These are phyloP conservation scores for Coprinellus micaceus DNA, from an alignment of 768 basidiomycete species.

Conservation along the genomic window DNA sequence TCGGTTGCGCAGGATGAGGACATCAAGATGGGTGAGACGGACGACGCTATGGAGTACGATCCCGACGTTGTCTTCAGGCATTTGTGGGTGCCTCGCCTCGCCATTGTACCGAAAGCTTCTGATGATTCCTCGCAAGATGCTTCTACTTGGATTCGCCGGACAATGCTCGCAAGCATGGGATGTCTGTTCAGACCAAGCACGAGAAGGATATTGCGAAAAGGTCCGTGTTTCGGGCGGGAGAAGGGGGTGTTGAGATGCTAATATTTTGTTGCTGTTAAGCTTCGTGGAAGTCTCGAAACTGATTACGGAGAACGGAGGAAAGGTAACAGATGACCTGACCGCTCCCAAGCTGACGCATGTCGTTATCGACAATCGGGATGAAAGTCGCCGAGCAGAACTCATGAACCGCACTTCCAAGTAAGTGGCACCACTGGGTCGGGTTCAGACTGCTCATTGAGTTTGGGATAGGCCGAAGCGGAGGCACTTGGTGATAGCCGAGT, in stretches of 20 bases:
- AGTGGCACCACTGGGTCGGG: slow-evolving; percentile 20
- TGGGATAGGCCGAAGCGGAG: slow-evolving; percentile 69
- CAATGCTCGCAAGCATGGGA: slow-evolving; percentile 65
- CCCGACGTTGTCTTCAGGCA: slow-evolving; percentile 76
- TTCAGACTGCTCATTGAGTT: slow-evolving; percentile 13
- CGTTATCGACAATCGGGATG: slow-evolving; percentile 79
- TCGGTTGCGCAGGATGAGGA: slow-evolving; percentile 21
- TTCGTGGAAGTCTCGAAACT: slow-evolving; percentile 47
- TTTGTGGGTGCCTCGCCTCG: slow-evolving; percentile 46
- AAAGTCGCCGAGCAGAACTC: slow-evolving; percentile 65
- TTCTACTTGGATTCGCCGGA: slow-evolving; percentile 86
- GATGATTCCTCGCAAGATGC: slow-evolving; percentile 42
- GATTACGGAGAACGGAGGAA: slow-evolving; percentile 72
- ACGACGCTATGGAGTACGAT: slow-evolving; percentile 74
- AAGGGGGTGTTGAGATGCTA: no score
- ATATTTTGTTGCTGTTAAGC: slow-evolving; percentile 32
- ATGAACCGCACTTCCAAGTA: slow-evolving; percentile 71
- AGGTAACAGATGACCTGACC: slow-evolving; percentile 52
- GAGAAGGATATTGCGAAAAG: slow-evolving; percentile 49
- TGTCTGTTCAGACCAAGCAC: slow-evolving; percentile 53
- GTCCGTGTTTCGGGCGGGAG: slow-evolving; percentile 32
- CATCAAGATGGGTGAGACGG: slow-evolving; percentile 69
- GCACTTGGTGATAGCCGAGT: slow-evolving; percentile 74
- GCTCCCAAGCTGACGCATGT: slow-evolving; percentile 86
- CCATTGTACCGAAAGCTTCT: neutral